phyloP scores from a whole-genome alignment of 495 filamentous ascomycete species.

The Hypoxylon rickii region DNA sequence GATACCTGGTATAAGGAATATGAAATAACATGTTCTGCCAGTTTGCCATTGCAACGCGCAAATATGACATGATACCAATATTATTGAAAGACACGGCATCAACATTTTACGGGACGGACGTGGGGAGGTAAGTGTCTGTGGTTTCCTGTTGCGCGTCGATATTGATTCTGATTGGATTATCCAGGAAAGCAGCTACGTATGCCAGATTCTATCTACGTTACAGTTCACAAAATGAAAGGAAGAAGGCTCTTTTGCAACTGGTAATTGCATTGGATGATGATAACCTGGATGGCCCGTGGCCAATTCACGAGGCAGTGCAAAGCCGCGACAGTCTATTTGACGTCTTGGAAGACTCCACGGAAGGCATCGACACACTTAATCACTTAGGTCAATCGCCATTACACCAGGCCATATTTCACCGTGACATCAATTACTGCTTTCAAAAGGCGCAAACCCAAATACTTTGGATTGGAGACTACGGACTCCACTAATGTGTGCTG shows the following conservation, averaged over 20 bases:
- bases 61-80: neutral
- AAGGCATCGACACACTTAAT: slow-evolving; percentile 6
- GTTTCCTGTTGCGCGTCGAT: neutral
- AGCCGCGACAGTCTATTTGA: neutral
- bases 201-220: neutral
- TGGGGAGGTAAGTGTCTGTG: slow-evolving; percentile 3
- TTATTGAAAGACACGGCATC: neutral
- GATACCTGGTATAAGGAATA: neutral
- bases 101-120: neutral
- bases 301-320: slow-evolving; percentile 15
- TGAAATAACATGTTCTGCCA: neutral
- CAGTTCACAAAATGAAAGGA: neutral
- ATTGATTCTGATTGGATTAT: slow-evolving; percentile 1
- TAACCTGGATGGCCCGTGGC: neutral
- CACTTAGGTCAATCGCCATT: slow-evolving; percentile 3
- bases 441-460: slow-evolving; percentile 11
- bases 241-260: neutral
- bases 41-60: neutral
- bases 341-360: slow-evolving; percentile 3
- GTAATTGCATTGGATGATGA: slow-evolving; percentile 8
- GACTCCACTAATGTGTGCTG: slow-evolving; percentile 5
- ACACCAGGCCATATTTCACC: neutral
- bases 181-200: neutral
- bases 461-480: accelerated
- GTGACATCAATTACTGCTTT: neutral